Percentiles rank a stretch among this genome's conserved stretches.
Conservation (phyloP, 148 eudicot species). For the Dysphania ambrosioides region DNA sequence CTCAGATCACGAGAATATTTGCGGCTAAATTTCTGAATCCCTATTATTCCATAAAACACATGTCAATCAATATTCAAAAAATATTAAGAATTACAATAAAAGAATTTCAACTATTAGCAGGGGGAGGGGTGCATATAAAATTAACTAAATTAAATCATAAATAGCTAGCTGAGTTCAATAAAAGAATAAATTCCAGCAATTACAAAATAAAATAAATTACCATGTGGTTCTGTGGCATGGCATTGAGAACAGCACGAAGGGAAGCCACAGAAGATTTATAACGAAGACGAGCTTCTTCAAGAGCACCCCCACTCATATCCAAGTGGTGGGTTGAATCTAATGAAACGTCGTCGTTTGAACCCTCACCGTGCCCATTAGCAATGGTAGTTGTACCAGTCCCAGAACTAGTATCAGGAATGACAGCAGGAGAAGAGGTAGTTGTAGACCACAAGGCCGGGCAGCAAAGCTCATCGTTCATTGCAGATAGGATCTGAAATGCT, state of each 20-base stretch:
- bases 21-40: background rate
- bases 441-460: conserved; percentile 75
- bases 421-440: conserved; percentile 18
- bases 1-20: background rate
- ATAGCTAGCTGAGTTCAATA: background rate
- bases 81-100: background rate
- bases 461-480: conserved; percentile 97
- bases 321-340: conserved; percentile 49
- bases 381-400: background rate
- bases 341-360: conserved; percentile 41
- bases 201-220: conserved; percentile 22
- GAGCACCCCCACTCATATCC: conserved; percentile 86
- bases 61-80: background rate
- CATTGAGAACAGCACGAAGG: conserved; percentile 55
- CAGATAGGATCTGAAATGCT: conserved; percentile 66
- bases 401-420: conserved; percentile 2
- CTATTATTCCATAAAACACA: background rate
- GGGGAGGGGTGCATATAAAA: background rate
- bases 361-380: conserved; percentile 22
- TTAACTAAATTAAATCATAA: background rate
- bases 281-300: conserved; percentile 68
- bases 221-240: conserved; percentile 59
- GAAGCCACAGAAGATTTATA: conserved; percentile 69
- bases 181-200: background rate
- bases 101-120: background rate